These are phyloP conservation scores for Lithospermum erythrorhizon DNA, from an alignment of 257 asterid genomes.

Conservation along the genomic window DNA sequence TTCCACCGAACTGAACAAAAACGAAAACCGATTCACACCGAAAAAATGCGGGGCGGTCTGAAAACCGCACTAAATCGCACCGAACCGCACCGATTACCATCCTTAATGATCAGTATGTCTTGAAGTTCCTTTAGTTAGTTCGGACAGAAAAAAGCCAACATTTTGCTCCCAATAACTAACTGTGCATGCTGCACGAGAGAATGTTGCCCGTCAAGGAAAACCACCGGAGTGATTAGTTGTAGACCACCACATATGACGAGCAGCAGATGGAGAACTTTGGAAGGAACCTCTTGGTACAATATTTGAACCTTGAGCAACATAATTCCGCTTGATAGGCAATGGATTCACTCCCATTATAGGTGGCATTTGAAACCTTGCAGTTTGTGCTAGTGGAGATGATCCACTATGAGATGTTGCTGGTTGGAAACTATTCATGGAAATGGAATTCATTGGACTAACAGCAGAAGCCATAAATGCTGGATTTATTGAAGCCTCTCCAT, in stretches of 20 bases:
- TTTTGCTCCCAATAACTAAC: neutral
- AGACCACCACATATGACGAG: constrained; percentile 20
- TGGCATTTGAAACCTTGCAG: constrained; percentile 18
- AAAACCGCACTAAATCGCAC: too few species aligned
- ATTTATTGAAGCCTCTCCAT: constrained; percentile 11
- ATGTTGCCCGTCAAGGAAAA: constrained; percentile 21
- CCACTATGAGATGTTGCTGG: constrained; percentile 13
- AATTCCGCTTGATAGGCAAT: constrained; percentile 31
- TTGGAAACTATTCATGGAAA: constrained; percentile 23
- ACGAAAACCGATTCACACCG: too few species aligned
- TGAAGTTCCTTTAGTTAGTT: too few species aligned
- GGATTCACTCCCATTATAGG: constrained; percentile 19
- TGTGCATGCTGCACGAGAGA: neutral
- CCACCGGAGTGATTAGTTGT: constrained; percentile 21
- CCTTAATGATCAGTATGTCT: neutral
- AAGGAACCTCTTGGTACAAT: constrained; percentile 12
- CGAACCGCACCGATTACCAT: too few species aligned
- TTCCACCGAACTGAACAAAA: too few species aligned
- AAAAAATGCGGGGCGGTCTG: too few species aligned
- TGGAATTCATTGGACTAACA: constrained; percentile 19
- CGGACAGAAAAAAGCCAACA: neutral
- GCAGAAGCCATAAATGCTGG: constrained; percentile 12
- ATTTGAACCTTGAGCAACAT: constrained; percentile 14
- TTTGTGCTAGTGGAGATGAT: constrained; percentile 23
- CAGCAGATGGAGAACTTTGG: constrained; percentile 14